These are phyloP conservation scores for Mucor ambiguus DNA, from an alignment of 371 early-diverging fungal species.

Conservation along the genomic window DNA sequence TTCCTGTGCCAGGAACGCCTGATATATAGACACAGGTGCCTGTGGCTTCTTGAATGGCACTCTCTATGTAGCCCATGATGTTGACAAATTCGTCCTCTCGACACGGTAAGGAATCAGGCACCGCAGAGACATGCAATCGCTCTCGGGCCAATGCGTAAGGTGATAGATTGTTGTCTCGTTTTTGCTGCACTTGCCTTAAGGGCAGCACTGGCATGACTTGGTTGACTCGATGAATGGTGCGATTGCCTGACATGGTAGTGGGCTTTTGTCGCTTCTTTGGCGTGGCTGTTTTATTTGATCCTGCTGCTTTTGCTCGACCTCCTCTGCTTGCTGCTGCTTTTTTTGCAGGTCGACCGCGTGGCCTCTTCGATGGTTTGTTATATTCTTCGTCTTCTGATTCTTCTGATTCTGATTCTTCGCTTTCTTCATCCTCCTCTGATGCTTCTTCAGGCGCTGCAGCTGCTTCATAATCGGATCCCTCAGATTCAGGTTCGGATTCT, in stretches of 20 bases:
- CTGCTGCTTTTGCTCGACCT: neutral
- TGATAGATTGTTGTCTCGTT: slow-evolving; percentile 20
- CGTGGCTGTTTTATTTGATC: neutral
- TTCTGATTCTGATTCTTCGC: neutral
- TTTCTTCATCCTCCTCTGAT: neutral
- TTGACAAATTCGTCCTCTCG: slow-evolving; percentile 88
- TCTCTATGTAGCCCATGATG: slow-evolving; percentile 71
- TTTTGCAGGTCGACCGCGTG: neutral
- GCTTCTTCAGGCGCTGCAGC: neutral
- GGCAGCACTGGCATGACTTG: slow-evolving; percentile 18
- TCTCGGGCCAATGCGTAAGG: slow-evolving; percentile 72
- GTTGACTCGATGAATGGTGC: slow-evolving; percentile 21
- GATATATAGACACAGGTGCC: slow-evolving; percentile 92
- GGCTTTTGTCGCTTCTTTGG: slow-evolving; percentile 4
- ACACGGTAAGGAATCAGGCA: slow-evolving; percentile 89
- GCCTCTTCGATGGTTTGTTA: neutral
- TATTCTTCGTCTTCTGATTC: neutral
- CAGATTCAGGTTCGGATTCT: neutral
- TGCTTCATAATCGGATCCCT: neutral
- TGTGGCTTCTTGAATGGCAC: slow-evolving; percentile 74
- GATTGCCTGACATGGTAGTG: neutral
- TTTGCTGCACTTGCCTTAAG: slow-evolving; percentile 15
- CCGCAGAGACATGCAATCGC: slow-evolving; percentile 85
- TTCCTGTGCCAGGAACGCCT: slow-evolving; percentile 98
- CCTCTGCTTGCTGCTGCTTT: neutral